Evolutionary conservation across 2,329 filamentous ascomycete genomes (phyloP).

Genomic region (Nigrospora osmanthi): DNA sequence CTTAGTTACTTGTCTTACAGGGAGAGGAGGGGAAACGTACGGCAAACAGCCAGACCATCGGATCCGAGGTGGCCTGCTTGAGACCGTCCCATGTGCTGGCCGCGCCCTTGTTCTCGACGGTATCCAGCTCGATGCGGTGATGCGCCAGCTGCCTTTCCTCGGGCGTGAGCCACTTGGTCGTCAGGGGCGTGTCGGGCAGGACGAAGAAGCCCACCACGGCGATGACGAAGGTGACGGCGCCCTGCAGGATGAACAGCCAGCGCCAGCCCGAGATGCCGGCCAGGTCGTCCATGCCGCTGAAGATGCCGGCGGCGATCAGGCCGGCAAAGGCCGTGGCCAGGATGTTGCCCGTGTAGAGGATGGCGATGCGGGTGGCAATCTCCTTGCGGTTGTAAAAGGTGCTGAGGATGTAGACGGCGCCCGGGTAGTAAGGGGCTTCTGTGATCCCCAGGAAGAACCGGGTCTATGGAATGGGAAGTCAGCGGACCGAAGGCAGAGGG

Average conservation of each 20-base stretch:
- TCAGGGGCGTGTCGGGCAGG: conserved; percentile 27
- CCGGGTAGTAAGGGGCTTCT: conserved; percentile 19
- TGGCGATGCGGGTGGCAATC: conserved; percentile 26
- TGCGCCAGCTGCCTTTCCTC: conserved; percentile 35
- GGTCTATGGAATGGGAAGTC: neutral
- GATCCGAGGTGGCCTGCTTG: conserved; percentile 29
- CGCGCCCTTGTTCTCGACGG: conserved; percentile 21
- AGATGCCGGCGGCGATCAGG: conserved; percentile 30
- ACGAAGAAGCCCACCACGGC: conserved; percentile 20
- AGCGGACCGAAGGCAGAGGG: no score
- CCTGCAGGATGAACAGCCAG: conserved; percentile 20
- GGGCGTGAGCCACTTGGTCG: conserved; percentile 32
- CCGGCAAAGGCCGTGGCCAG: conserved; percentile 28
- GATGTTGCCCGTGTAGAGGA: conserved; percentile 31
- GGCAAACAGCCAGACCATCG: conserved; percentile 32
- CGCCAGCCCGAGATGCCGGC: conserved; percentile 26
- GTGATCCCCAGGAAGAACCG: neutral
- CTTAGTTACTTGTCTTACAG: no score
- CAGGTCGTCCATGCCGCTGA: conserved; percentile 23
- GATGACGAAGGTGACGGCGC: conserved; percentile 14
- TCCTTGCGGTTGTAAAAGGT: conserved; percentile 43
- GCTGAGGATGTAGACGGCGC: conserved; percentile 38
- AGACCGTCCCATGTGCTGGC: conserved; percentile 30
- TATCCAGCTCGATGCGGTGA: conserved; percentile 23
- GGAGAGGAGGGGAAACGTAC: neutral